Evolutionary conservation across 1,139 yeast species (phyloP).

Genomic region (Kurtzmaniella quercitrusa): DNA sequence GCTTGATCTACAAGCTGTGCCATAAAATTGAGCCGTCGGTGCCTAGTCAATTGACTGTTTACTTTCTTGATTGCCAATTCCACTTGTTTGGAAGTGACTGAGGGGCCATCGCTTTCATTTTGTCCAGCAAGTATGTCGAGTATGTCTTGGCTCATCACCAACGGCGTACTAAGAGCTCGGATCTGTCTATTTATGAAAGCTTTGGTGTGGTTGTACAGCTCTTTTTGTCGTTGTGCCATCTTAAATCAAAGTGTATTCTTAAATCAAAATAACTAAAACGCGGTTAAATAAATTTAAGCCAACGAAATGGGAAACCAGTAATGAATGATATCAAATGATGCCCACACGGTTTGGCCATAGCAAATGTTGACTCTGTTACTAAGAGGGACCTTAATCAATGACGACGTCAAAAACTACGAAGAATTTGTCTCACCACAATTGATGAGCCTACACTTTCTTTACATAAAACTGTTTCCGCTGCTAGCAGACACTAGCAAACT

Average conservation of each 20-base stretch:
- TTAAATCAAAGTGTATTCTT: background rate
- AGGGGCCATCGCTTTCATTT: slow-evolving; percentile 5
- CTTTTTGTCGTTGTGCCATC: background rate
- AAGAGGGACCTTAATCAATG: too few species aligned
- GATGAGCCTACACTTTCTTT: too few species aligned
- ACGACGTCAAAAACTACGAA: background rate
- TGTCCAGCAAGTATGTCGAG: slow-evolving; percentile 13
- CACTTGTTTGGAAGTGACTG: slow-evolving; percentile 18
- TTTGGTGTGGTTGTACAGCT: slow-evolving; percentile 18
- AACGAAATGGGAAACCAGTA: too few species aligned
- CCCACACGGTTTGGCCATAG: too few species aligned
- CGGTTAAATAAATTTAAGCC: background rate
- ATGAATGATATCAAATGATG: too few species aligned
- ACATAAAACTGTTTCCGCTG: too few species aligned
- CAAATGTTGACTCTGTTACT: too few species aligned
- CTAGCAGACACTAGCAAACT: too few species aligned
- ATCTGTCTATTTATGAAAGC: slow-evolving; percentile 27
- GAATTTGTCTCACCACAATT: too few species aligned
- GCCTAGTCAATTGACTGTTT: slow-evolving; percentile 24
- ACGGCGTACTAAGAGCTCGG: slow-evolving; percentile 21
- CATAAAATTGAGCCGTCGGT: slow-evolving; percentile 25
- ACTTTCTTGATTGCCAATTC: slow-evolving; percentile 21
- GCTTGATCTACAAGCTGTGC: slow-evolving; percentile 33
- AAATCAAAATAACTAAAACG: background rate
- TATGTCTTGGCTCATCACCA: slow-evolving; percentile 15